Percentiles rank a stretch among this genome's conserved stretches.
Conservation (phyloP, 164 flowering plant species). For the Chimonanthus salicifolius region DNA sequence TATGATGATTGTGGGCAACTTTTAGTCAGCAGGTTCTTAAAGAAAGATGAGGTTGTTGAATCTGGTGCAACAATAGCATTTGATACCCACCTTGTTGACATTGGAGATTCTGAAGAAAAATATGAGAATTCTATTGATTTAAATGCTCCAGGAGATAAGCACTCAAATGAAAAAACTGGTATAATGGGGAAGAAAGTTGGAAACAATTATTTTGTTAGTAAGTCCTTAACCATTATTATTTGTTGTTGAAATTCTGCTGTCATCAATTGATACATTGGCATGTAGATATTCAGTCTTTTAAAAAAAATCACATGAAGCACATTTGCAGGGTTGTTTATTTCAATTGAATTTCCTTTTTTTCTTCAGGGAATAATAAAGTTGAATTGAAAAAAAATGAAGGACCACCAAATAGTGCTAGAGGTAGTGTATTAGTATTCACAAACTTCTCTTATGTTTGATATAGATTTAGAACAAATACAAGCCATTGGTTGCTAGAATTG, state of each 20-base stretch:
- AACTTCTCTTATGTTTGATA: not conserved
- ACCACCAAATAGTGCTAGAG: not conserved
- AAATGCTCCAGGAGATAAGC: conserved; percentile 18
- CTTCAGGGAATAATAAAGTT: not conserved
- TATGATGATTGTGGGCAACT: conserved; percentile 64
- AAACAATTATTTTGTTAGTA: conserved; percentile 21
- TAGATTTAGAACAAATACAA: not conserved
- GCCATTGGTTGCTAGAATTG: not conserved
- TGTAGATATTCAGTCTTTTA: not conserved
- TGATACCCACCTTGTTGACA: conserved; percentile 52
- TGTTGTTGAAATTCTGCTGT: not conserved
- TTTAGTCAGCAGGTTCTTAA: conserved; percentile 53
- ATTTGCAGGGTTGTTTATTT: not conserved
- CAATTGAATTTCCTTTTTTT: not conserved
- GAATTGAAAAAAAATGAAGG: not conserved
- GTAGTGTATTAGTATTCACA: too few species aligned
- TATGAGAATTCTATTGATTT: conserved; percentile 15
- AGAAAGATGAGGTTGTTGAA: conserved; percentile 48
- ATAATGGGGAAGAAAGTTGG: conserved; percentile 15
- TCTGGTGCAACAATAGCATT: conserved; percentile 56
- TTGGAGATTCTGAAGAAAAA: conserved; percentile 49
- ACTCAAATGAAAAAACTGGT: conserved; percentile 7
- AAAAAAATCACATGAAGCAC: not conserved
- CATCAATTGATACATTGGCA: not conserved
- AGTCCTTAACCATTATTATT: not conserved